Conservation (phyloP, 2,329 filamentous ascomycete species). For the Talaromyces sp. region DNA sequence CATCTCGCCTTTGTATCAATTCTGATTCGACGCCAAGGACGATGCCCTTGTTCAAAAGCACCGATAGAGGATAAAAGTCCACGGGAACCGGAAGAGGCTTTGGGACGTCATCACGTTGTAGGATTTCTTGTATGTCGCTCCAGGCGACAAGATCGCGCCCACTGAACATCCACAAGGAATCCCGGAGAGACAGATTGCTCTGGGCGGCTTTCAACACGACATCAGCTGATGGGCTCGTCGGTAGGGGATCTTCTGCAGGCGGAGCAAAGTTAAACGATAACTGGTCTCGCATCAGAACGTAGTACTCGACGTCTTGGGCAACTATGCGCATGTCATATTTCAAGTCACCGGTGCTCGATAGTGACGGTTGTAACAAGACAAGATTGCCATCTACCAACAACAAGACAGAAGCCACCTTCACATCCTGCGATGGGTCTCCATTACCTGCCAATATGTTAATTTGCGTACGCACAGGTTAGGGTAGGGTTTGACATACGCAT, state of each 20-base stretch:
- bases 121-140: conserved; percentile 80
- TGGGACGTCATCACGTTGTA: conserved; percentile 69
- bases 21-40: conserved; percentile 88
- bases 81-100: conserved; percentile 70
- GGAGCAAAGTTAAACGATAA: conserved; percentile 46
- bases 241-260: conserved; percentile 42
- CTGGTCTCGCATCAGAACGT: conserved; percentile 86
- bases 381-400: conserved; percentile 98
- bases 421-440: conserved; percentile 92
- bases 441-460: conserved; percentile 47
- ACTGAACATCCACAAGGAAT: conserved; percentile 94
- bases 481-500: conserved; percentile 49
- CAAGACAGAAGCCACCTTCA: conserved; percentile 84
- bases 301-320: conserved; percentile 93
- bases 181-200: conserved; percentile 57
- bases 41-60: conserved; percentile 83
- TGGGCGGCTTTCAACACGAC: conserved; percentile 41
- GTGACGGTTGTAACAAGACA: conserved; percentile 80
- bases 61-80: conserved; percentile 93
- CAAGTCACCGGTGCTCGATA: conserved; percentile 73
- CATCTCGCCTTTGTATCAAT: conserved; percentile 84
- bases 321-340: conserved; percentile 99
- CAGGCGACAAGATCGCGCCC: conserved; percentile 80
- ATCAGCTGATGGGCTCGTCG: conserved; percentile 45
- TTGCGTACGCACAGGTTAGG: conserved; percentile 8